phyloP scores from a whole-genome alignment of 2,329 filamentous ascomycete species.

The Raffaelea arxii region DNA sequence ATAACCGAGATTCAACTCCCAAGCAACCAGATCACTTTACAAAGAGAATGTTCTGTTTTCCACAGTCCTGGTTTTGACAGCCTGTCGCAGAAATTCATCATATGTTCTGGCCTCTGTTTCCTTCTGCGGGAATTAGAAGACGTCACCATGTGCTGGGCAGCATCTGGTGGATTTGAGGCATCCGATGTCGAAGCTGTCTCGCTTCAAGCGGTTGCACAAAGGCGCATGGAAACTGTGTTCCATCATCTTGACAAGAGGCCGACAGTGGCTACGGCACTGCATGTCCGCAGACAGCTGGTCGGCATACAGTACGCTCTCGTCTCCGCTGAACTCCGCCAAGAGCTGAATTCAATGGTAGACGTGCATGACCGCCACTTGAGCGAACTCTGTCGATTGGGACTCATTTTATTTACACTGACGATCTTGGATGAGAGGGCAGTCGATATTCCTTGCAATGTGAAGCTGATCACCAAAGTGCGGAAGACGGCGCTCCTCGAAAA shows the following conservation, averaged over 20 bases:
- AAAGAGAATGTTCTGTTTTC: not conserved
- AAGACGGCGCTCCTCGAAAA: not conserved
- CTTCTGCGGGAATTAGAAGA: not conserved
- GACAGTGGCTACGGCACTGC: not conserved
- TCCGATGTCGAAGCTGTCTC: not conserved
- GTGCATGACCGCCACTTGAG: not conserved
- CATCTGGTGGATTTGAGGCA: not conserved
- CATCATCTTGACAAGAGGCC: not conserved
- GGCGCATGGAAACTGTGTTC: too few species aligned
- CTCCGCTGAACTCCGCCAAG: not conserved
- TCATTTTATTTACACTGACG: not conserved
- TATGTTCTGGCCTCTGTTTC: too few species aligned
- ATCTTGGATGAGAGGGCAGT: not conserved
- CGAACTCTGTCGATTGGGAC: not conserved
- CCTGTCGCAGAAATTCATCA: not conserved
- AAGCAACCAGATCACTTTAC: not conserved
- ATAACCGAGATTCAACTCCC: not conserved
- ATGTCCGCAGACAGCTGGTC: slow-evolving; percentile 1
- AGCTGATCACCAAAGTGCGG: not conserved
- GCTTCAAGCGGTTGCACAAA: too few species aligned
- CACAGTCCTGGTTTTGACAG: not conserved
- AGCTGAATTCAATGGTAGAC: not conserved
- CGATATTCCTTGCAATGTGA: not conserved
- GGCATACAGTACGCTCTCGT: slow-evolving; percentile 3
- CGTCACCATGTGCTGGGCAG: not conserved